phyloP scores from a whole-genome alignment of 2,329 filamentous ascomycete genomes.

The Graphiopsis chlorocephala region DNA sequence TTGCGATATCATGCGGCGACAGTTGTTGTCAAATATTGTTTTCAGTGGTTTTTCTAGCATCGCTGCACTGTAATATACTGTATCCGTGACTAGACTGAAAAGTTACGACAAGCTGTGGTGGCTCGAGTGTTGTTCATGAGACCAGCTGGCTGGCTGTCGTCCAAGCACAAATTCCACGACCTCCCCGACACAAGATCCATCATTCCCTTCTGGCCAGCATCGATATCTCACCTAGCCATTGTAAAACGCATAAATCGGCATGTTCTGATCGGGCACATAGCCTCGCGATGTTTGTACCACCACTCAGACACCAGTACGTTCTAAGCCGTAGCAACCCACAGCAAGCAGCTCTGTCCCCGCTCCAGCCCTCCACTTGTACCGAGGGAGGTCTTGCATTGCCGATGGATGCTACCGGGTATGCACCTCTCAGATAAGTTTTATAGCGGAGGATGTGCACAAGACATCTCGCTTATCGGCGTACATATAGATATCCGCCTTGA shows the following conservation, averaged over 20 bases:
- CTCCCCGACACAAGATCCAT: background rate
- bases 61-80: background rate
- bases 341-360: background rate
- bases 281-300: background rate
- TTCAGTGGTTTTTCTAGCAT: no score
- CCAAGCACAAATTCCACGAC: background rate
- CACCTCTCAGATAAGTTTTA: background rate
- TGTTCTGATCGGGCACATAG: background rate
- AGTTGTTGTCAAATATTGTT: background rate
- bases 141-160: no score
- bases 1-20: background rate
- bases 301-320: no score
- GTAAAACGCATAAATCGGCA: background rate
- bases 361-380: background rate
- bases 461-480: background rate
- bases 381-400: background rate
- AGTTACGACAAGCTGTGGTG: background rate
- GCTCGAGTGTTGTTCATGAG: background rate
- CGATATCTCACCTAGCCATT: background rate
- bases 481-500: background rate
- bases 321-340: background rate
- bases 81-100: background rate
- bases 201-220: background rate
- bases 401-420: background rate
- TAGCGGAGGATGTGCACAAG: background rate